A percentile compares a stretch with the other conserved stretches of the same genome.
Conservation (phyloP, 768 basidiomycete species). For the Suillus americanus region DNA sequence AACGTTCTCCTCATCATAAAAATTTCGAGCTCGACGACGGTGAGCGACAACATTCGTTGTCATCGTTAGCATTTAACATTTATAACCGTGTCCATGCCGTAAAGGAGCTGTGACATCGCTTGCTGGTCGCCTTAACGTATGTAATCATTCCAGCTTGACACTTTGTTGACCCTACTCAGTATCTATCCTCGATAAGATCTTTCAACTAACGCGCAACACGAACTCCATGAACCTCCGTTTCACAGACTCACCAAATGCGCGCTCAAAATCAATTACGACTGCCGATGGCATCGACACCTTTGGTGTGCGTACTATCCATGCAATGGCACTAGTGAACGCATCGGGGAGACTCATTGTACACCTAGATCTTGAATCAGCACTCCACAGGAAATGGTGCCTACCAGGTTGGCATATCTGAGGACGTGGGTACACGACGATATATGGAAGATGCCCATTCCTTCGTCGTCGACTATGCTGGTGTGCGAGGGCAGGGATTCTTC, state of each 20-base stretch:
- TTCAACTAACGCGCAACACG: neutral
- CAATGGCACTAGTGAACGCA: neutral
- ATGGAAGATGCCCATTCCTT: constrained; percentile 99
- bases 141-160: neutral
- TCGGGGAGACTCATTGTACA: neutral
- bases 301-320: constrained; percentile 52
- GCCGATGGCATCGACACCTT: constrained; percentile 72
- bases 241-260: constrained; percentile 70
- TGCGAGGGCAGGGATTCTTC: constrained; percentile 96
- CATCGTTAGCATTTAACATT: neutral
- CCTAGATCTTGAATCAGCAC: constrained; percentile 53
- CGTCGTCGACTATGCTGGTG: constrained; percentile 87
- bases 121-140: neutral
- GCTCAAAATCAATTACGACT: constrained; percentile 79
- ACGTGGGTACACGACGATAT: constrained; percentile 85
- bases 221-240: constrained; percentile 30
- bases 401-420: constrained; percentile 69
- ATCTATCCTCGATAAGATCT: neutral
- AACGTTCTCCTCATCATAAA: neutral
- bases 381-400: constrained; percentile 64
- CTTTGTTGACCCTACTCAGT: neutral
- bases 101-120: constrained; percentile 3
- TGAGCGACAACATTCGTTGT: neutral
- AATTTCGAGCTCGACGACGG: neutral
- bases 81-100: neutral